Conservation (phyloP, 2,329 filamentous ascomycete genomes). For the Neurospora crassa region DNA sequence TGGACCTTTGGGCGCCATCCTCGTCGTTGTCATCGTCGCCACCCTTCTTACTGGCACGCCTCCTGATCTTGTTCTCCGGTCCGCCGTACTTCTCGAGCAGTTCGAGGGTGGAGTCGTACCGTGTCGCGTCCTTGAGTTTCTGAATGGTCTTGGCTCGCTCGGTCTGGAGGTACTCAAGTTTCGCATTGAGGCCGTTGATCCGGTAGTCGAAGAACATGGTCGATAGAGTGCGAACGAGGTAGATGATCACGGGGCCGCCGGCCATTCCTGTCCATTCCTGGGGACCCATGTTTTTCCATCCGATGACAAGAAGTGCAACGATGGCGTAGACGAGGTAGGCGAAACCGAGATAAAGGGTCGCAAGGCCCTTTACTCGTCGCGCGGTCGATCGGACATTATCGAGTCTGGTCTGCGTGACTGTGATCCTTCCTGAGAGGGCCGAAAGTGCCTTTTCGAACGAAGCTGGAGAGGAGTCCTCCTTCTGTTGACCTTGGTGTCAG, state of each 20-base stretch:
- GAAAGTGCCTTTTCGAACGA: slow-evolving; percentile 90
- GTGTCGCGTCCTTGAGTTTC: slow-evolving; percentile 88
- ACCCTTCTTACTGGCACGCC: slow-evolving; percentile 20
- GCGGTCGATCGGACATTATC: slow-evolving; percentile 63
- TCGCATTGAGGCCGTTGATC: slow-evolving; percentile 56
- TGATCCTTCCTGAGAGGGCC: slow-evolving; percentile 72
- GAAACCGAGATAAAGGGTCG: slow-evolving; percentile 84
- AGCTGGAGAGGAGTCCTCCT: slow-evolving; percentile 71
- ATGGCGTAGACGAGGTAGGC: slow-evolving; percentile 82
- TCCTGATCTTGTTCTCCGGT: slow-evolving; percentile 39
- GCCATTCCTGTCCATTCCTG: slow-evolving; percentile 71
- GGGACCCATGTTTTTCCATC: slow-evolving; percentile 66
- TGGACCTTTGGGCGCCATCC: slow-evolving; percentile 11
- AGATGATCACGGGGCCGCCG: slow-evolving; percentile 77
- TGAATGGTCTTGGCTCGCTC: slow-evolving; percentile 84
- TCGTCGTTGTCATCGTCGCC: slow-evolving; percentile 13
- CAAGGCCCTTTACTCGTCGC: slow-evolving; percentile 72
- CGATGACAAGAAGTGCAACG: slow-evolving; percentile 74
- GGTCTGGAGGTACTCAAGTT: slow-evolving; percentile 64
- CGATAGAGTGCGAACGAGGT: slow-evolving; percentile 56
- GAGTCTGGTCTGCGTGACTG: slow-evolving; percentile 60
- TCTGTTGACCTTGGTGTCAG: slow-evolving; percentile 36
- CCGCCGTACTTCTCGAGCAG: slow-evolving; percentile 90
- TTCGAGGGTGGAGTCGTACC: slow-evolving; percentile 89
- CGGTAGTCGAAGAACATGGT: slow-evolving; percentile 72